Base-by-base conservation (phyloP, 768 basidiomycete species). In the Hemileccinum rubropunctum region DNA sequence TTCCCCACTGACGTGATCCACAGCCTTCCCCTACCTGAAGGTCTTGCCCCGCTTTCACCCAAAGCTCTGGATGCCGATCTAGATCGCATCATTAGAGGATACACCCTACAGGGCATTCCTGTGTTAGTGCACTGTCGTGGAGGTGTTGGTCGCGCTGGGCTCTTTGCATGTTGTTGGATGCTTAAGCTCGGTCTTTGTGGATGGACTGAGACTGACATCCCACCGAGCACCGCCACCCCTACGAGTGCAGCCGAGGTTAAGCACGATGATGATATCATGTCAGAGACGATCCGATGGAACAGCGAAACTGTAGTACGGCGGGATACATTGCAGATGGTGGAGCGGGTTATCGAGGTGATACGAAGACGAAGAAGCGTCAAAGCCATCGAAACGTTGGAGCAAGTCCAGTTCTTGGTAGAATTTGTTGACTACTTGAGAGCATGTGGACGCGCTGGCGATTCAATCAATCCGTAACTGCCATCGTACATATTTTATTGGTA, bases 311-410 rank as follows among this genome's bases (percentile, higher is more conserved):
- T 53, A 7, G 66, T 74, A 35, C 65, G 71, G 10, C 61, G 64
- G 38, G 78, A 79, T 45, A 79, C 84, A 13, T 61, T 95, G 50
- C 72, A 77, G 33, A 76, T 91, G 39, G 84, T 92, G 9, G 84
- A 89, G 61, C 76, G 79, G 21, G 83, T 80, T 2, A 89, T 98
- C 47, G 69, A 74, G 6, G 78, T 92, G 48, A 80, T 94, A 8
- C 71, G 95, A 42, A 71, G 79, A 53, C 72, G 93, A 53, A 73
- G 95, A 53, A 93, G 92, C 58, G 68, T 85, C 49, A 98, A 98
- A 65, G 93, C 94, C 2, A 81, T 98, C 35, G 95, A 98, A 66
- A 95, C 92, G 3, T 85, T 88, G 63, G 92, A 97, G 64, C 95
- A 98, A 68, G 95, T 95, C 14, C 72, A 76, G 56, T 93, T 94